These are phyloP conservation scores for Scenedesmus sp. DNA, from an alignment of 163 green algal species.

Conservation along the genomic window DNA sequence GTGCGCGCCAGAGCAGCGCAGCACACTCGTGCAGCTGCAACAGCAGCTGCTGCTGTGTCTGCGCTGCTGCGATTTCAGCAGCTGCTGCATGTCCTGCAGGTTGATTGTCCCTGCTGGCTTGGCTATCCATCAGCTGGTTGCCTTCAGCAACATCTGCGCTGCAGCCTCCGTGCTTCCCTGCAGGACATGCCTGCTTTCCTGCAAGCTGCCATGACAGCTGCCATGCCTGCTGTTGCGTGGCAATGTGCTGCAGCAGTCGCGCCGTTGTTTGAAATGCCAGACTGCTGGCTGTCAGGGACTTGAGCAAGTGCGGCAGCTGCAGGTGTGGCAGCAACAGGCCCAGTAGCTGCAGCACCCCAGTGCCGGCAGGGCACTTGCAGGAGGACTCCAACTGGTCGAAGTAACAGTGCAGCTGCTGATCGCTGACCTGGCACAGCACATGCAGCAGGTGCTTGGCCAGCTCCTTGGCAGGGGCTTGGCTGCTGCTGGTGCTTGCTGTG, in stretches of 20 bases:
- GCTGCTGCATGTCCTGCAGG: background rate
- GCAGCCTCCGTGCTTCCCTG: background rate
- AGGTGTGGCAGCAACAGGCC: constrained; percentile 19
- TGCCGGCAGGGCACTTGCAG: background rate
- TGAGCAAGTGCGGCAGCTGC: constrained; percentile 21
- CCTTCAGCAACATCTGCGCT: background rate
- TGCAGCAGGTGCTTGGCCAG: background rate
- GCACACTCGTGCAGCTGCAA: background rate
- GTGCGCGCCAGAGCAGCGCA: background rate
- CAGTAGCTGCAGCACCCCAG: background rate
- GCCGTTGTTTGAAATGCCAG: background rate
- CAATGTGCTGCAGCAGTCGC: background rate
- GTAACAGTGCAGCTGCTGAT: background rate
- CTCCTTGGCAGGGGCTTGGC: background rate
- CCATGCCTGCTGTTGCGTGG: background rate
- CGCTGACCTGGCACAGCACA: constrained; percentile 1
- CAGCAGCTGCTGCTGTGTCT: constrained; percentile 29
- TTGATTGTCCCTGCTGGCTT: background rate
- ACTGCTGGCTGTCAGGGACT: background rate
- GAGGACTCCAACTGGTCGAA: background rate
- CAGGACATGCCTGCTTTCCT: background rate
- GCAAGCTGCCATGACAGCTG: constrained; percentile 21
- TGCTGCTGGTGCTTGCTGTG: constrained; percentile 17
- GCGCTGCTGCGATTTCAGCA: background rate
- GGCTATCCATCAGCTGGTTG: background rate